Evolutionary conservation across 768 basidiomycete species (phyloP).

Genomic region (Amanita polypyramis): DNA sequence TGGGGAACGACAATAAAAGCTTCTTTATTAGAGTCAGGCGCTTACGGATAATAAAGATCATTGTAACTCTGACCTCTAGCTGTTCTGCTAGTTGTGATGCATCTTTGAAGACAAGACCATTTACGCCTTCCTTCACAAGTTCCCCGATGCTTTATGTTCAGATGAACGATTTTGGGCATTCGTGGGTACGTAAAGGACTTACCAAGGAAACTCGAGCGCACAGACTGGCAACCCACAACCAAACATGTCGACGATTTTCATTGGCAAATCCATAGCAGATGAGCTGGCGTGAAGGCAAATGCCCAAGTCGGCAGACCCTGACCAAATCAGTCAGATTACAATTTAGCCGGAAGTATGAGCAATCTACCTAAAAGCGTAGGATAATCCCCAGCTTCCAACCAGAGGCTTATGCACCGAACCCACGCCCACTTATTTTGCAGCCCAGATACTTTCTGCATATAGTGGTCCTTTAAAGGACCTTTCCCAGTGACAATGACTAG

Average conservation of each 20-base stretch:
- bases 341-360: background rate
- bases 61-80: slow-evolving; percentile 42
- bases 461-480: slow-evolving; percentile 64
- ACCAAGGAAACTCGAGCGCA: slow-evolving; percentile 83
- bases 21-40: slow-evolving; percentile 23
- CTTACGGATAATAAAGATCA: slow-evolving; percentile 3
- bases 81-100: slow-evolving; percentile 62
- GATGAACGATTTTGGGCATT: background rate
- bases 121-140: slow-evolving; percentile 74
- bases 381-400: slow-evolving; percentile 88
- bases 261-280: slow-evolving; percentile 86
- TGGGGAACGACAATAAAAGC: slow-evolving; percentile 52
- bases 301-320: slow-evolving; percentile 87
- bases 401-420: slow-evolving; percentile 73
- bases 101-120: slow-evolving; percentile 71
- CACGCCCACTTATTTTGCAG: slow-evolving; percentile 64
- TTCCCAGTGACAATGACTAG: slow-evolving; percentile 86
- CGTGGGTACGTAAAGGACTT: slow-evolving; percentile 13
- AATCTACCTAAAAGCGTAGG: slow-evolving; percentile 66
- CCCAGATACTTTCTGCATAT: slow-evolving; percentile 57
- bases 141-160: slow-evolving; percentile 56
- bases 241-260: slow-evolving; percentile 99
- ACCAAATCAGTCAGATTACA: background rate
- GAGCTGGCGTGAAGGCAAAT: slow-evolving; percentile 87
- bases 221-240: slow-evolving; percentile 93